Conservation (phyloP, 2,329 filamentous ascomycete species). For the Aspergillus brunneoviolaceus region DNA sequence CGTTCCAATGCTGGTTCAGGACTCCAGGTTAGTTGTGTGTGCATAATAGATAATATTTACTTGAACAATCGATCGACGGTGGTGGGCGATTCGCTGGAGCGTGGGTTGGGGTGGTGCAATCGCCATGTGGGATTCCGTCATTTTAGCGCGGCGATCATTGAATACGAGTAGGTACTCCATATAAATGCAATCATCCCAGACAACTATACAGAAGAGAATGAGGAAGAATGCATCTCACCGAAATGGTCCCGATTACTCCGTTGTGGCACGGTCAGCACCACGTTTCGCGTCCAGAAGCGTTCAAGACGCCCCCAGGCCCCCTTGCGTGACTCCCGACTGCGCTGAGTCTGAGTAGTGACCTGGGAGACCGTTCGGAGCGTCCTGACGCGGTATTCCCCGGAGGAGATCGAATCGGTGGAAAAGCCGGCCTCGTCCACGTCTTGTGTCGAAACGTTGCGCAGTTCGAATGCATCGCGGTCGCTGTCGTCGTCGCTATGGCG, state of each 20-base stretch:
- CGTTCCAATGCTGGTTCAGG: conserved; percentile 63
- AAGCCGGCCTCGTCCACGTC: conserved; percentile 27
- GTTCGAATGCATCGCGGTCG: conserved; percentile 27
- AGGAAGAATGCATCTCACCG: conserved; percentile 26
- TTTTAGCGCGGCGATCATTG: not conserved
- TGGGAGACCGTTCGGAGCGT: conserved; percentile 26
- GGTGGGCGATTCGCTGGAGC: not conserved
- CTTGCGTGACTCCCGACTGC: conserved; percentile 22
- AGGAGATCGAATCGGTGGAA: conserved; percentile 32
- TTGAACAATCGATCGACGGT: not conserved
- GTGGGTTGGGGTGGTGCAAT: not conserved
- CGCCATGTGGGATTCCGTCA: conserved; percentile 7
- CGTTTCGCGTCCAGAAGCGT: conserved; percentile 76
- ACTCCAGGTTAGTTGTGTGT: not conserved
- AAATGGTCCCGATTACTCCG: conserved; percentile 45
- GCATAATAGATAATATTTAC: too few relatives aligned
- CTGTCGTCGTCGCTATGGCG: conserved; percentile 2
- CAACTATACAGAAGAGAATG: not conserved
- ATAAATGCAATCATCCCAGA: not conserved
- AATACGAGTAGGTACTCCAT: not conserved
- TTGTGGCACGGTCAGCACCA: conserved; percentile 39
- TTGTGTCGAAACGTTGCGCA: conserved; percentile 32
- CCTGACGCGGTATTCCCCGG: conserved; percentile 32
- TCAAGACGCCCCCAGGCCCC: conserved; percentile 64
- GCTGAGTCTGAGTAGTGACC: conserved; percentile 10